Conservation (phyloP, 352 stramenopile species). For the Phytophthora boehmeriae region DNA sequence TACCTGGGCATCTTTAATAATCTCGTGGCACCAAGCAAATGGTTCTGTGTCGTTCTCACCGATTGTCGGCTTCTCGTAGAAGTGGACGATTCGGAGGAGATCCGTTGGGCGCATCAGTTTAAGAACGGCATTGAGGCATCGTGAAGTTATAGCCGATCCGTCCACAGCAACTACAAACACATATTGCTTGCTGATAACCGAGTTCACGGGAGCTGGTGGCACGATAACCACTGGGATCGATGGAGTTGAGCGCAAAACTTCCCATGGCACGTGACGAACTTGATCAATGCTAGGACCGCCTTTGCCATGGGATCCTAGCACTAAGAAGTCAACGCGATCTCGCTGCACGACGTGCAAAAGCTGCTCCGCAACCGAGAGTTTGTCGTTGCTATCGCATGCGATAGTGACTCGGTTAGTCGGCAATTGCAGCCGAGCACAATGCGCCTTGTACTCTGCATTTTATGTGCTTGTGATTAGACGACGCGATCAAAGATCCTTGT, state of each 20-base stretch:
- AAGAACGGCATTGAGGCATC: slow-evolving; percentile 54
- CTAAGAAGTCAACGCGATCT: slow-evolving; percentile 49
- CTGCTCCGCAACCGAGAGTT: slow-evolving; percentile 34
- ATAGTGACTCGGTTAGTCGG: slow-evolving; percentile 49
- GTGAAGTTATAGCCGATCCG: slow-evolving; percentile 16
- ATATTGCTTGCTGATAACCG: slow-evolving; percentile 43
- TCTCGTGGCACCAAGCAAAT: slow-evolving; percentile 39
- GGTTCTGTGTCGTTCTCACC: slow-evolving; percentile 38
- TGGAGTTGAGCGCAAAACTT: slow-evolving; percentile 36
- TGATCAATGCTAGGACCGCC: slow-evolving; percentile 61
- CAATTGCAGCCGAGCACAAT: slow-evolving; percentile 47
- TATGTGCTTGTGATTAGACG: neutral
- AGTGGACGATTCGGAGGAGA: slow-evolving; percentile 59
- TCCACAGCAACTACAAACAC: slow-evolving; percentile 68
- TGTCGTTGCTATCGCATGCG: slow-evolving; percentile 27
- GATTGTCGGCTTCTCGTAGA: slow-evolving; percentile 55
- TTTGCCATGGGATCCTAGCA: slow-evolving; percentile 66
- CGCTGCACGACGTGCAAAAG: slow-evolving; percentile 39
- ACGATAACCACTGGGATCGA: slow-evolving; percentile 46
- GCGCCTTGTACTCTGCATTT: slow-evolving; percentile 58
- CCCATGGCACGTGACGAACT: slow-evolving; percentile 59
- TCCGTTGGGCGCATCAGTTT: slow-evolving; percentile 62
- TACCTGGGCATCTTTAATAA: slow-evolving; percentile 37
- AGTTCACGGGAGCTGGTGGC: slow-evolving; percentile 54
- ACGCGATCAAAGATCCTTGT: neutral